Base-by-base conservation (phyloP, 306 rosid species). In the Vicia faba region DNA sequence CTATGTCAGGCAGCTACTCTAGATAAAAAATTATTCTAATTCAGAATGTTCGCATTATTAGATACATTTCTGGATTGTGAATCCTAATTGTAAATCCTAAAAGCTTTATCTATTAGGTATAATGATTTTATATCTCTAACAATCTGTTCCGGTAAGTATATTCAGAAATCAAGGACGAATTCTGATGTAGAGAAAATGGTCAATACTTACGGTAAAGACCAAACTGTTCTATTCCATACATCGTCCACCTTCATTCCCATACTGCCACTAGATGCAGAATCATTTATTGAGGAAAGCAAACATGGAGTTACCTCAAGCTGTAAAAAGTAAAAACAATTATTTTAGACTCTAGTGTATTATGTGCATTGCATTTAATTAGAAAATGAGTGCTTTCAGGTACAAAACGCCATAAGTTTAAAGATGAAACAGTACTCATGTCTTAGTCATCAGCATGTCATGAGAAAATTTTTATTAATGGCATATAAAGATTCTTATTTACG, bases 281-380 rank as follows among this genome's bases (percentile, higher is more conserved):
- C 95, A 64, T 53, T 78, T 61, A 84, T 62, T 20, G 96, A 76
- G 72, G 96, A 84, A 45, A 92, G 96, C 80, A 92, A 79, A 74
- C 89, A 92, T 59, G 98, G 98, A 84, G 78, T 86, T 61, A 92
- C 96, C 78, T 92, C 93, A 65, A 89, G 93, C 96, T 92, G 96
- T 64, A 80, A 73, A 63, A 68, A 81, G 96, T 64, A 80, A 73
- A 63, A 68, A 81, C 35, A 73, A 79, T 61, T 28, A 76, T 49
- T 40, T 26, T 38, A 74, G 80, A 72, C 41, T 77, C 61, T 55
- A 66, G 62, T 31, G 28, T 43, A 73, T 41, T 25, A 61, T 66
- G 59, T 15, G 5, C 16, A 66, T 23, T 19, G 69, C 40, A 70
- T 38, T 39, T 13, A 15, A 20, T 35, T 46, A 31, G 45, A 60